These are phyloP conservation scores for Rosa persica DNA, from an alignment of 306 rosid species.

Conservation along the genomic window DNA sequence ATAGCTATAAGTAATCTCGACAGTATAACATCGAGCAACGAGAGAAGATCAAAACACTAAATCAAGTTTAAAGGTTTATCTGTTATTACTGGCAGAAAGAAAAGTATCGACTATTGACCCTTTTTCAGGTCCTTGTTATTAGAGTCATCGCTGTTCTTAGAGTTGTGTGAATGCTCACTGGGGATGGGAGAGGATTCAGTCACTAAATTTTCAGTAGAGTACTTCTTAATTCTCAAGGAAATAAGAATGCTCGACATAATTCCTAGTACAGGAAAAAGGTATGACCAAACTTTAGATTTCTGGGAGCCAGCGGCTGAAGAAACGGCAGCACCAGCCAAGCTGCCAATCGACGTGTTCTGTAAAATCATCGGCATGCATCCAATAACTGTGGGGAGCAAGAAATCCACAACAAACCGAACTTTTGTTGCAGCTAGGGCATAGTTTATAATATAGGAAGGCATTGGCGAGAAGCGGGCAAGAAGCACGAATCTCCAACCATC, in stretches of 20 bases:
- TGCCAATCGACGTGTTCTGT: slow-evolving; percentile 91
- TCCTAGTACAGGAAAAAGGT: slow-evolving; percentile 72
- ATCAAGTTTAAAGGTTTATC: neutral
- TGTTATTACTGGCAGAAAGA: neutral
- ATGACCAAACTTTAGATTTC: slow-evolving; percentile 68
- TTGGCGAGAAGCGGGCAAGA: slow-evolving; percentile 93
- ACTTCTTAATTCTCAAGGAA: slow-evolving; percentile 80
- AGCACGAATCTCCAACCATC: slow-evolving; percentile 98
- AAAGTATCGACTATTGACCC: slow-evolving; percentile 12
- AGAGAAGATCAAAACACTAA: neutral
- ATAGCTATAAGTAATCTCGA: neutral
- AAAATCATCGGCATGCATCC: slow-evolving; percentile 96
- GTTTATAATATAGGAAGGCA: slow-evolving; percentile 88
- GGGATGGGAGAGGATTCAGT: slow-evolving; percentile 27
- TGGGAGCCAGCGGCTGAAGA: slow-evolving; percentile 63
- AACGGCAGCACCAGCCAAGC: slow-evolving; percentile 94
- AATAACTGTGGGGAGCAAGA: slow-evolving; percentile 74
- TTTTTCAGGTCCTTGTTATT: slow-evolving; percentile 20
- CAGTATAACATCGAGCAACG: slow-evolving; percentile 8
- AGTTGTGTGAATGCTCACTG: slow-evolving; percentile 9
- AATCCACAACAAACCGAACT: slow-evolving; percentile 74
- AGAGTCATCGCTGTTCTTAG: slow-evolving; percentile 16
- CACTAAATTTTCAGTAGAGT: slow-evolving; percentile 52
- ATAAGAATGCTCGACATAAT: slow-evolving; percentile 74
- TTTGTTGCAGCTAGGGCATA: slow-evolving; percentile 90